Evolutionary conservation across 2,329 filamentous ascomycete species (phyloP), one percentile per base, ranked within the genome.

Genomic region (Macroventuria anomochaeta): DNA sequence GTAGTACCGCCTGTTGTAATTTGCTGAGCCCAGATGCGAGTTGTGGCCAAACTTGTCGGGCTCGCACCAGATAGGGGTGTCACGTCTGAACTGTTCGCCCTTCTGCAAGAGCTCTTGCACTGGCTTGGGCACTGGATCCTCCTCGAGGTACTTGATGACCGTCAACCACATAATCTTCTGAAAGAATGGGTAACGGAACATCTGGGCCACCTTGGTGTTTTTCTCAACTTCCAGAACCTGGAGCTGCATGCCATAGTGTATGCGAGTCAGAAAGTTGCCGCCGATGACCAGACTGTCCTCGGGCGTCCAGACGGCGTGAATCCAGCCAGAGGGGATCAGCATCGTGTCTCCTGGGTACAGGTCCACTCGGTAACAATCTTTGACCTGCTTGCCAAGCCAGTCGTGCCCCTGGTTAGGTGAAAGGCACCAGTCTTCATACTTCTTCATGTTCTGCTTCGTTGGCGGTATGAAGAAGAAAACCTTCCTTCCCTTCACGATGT

Each of bases 401-500:
- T 85, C 88, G 56, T 81, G 84, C 55, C 88, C 86, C 69, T 88
- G 86, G 15, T 84, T 81, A 3, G 83, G 83, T 12, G 85, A 86
- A 52, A 86, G 84, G 69, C 85, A 88, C 86, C 86, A 89, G 48
- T 88, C 84, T 69, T 89, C 85, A 67, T 89, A 89, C 59, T 86
- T 87, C 67, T 88, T 87, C 55, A 89, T 76, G 63, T 89, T 82
- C 65, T 85, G 85, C 59, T 87, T 83, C 58, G 86, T 88, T 0
- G 86, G 86, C 3, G 85, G 85, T 47, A 89, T 88, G 75, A 89
- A 88, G 71, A 89, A 87, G 71, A 89, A 89, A 0, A 85, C 87
- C 72, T 89, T 89, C 64, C 81, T 85, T 50, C 86, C 86, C 59
- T 85, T 86, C 48, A 88, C 72, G 57, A 89, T 88, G 64, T 88